Conservation (phyloP, 768 basidiomycete species). For the Zangia roseola region DNA sequence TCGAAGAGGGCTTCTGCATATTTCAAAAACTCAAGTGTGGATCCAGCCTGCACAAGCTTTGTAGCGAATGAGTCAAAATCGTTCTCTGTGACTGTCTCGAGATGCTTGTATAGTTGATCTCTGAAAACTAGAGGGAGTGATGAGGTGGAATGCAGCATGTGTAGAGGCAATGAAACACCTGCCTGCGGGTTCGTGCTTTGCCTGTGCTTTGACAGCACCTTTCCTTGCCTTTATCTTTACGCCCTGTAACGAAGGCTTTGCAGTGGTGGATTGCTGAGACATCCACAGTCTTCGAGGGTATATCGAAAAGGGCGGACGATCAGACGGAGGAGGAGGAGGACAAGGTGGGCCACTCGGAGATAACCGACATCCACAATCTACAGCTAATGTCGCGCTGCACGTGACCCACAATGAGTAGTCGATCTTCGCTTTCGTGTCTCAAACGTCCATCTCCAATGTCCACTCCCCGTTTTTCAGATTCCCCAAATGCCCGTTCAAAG, state of each 20-base stretch:
- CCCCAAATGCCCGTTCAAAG: slow-evolving; percentile 78
- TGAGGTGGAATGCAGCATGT: slow-evolving; percentile 8
- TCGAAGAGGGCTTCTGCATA: slow-evolving; percentile 98
- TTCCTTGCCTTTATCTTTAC: slow-evolving; percentile 93
- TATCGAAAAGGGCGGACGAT: slow-evolving; percentile 31
- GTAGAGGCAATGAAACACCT: neutral
- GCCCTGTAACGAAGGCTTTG: slow-evolving; percentile 90
- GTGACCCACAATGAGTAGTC: slow-evolving; percentile 18
- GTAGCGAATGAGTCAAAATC: slow-evolving; percentile 82
- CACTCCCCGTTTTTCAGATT: slow-evolving; percentile 46
- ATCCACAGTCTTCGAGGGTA: slow-evolving; percentile 64
- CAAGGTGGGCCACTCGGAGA: slow-evolving; percentile 18
- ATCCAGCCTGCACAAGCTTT: slow-evolving; percentile 89
- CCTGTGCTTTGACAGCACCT: slow-evolving; percentile 87
- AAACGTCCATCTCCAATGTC: slow-evolving; percentile 21
- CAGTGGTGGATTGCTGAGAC: slow-evolving; percentile 83
- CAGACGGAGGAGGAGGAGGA: slow-evolving; percentile 6
- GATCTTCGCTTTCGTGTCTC: neutral
- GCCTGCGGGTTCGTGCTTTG: slow-evolving; percentile 90
- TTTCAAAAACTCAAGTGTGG: slow-evolving; percentile 92
- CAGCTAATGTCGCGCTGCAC: slow-evolving; percentile 17
- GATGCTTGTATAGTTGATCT: slow-evolving; percentile 89
- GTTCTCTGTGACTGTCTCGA: slow-evolving; percentile 74
- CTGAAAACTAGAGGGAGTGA: slow-evolving; percentile 65
- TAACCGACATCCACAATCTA: slow-evolving; percentile 17